These are phyloP conservation scores for Dichotomocladium elegans DNA, from an alignment of 371 early-diverging fungal genomes.

Conservation along the genomic window DNA sequence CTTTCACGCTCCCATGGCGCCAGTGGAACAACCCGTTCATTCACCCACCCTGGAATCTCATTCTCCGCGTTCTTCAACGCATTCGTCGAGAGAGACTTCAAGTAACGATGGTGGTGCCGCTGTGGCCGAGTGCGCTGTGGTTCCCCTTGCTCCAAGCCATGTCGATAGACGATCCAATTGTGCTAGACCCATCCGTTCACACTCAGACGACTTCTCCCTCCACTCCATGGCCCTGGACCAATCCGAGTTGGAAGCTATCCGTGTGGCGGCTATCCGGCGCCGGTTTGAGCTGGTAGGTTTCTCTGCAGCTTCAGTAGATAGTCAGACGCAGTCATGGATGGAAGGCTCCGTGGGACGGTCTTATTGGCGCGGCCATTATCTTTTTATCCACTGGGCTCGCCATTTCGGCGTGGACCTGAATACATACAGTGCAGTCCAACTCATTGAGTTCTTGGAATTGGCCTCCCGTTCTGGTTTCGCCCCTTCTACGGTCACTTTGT, in stretches of 20 bases:
- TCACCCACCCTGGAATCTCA: conserved; percentile 9
- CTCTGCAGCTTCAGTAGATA: neutral
- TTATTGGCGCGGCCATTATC: neutral
- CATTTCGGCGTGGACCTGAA: neutral
- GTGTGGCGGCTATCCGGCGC: conserved; percentile 5
- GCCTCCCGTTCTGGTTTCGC: neutral
- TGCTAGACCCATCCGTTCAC: conserved; percentile 1
- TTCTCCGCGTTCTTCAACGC: neutral
- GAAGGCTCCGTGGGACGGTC: neutral
- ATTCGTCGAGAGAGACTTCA: neutral
- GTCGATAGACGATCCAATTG: neutral
- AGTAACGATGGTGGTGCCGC: neutral
- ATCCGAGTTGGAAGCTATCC: conserved; percentile 2
- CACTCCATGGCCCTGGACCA: conserved; percentile 7
- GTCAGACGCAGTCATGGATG: neutral
- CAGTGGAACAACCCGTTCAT: neutral
- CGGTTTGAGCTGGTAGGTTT: neutral
- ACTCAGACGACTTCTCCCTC: conserved; percentile 2
- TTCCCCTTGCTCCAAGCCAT: conserved; percentile 11
- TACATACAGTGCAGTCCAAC: neutral
- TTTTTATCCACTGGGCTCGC: neutral
- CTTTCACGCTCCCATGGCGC: neutral
- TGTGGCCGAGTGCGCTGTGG: conserved; percentile 13
- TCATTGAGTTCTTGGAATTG: neutral
- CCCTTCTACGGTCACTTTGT: neutral